Conservation (phyloP, 768 basidiomycete genomes). For the Leccinum imitatum region DNA sequence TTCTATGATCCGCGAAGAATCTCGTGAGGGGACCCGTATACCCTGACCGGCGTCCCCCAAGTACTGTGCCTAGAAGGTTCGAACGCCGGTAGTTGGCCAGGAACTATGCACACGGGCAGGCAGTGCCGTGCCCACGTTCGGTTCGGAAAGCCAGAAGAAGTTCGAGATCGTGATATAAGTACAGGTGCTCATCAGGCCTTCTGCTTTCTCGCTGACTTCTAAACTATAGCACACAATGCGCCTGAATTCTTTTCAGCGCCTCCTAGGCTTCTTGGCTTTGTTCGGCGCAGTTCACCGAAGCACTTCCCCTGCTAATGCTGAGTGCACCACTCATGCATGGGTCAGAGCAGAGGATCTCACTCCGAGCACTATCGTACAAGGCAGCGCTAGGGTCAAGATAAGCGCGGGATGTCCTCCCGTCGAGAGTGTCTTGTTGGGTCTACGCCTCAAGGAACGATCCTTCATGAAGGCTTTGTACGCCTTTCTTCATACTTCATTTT, state of each 20-base stretch:
- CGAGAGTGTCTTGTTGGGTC: constrained; percentile 6
- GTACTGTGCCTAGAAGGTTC: not conserved
- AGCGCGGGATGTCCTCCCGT: constrained; percentile 13
- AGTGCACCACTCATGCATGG: constrained; percentile 14
- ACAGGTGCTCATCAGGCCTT: not conserved
- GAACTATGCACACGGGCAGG: not conserved
- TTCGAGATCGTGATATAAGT: not conserved
- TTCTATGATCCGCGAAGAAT: too few relatives aligned
- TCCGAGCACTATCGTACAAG: constrained; percentile 11
- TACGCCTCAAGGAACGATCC: constrained; percentile 24
- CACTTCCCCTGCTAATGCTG: not conserved
- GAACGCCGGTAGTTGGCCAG: not conserved
- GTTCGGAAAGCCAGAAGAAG: not conserved
- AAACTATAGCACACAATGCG: not conserved
- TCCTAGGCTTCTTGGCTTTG: constrained; percentile 6
- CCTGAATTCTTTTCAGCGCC: too few relatives aligned
- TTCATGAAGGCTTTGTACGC: constrained; percentile 15
- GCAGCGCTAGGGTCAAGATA: constrained; percentile 18
- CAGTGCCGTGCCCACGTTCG: not conserved
- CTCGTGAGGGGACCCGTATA: too few relatives aligned
- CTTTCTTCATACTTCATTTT: not conserved
- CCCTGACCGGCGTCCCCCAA: too few relatives aligned
- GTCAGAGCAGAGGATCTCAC: constrained; percentile 22
- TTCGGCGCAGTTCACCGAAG: not conserved
- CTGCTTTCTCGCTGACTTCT: not conserved